Percentiles rank a stretch among this genome's conserved stretches.
These are phyloP conservation scores for Erodium moschatum DNA, from an alignment of 441 rosid species.

Conservation along the genomic window DNA sequence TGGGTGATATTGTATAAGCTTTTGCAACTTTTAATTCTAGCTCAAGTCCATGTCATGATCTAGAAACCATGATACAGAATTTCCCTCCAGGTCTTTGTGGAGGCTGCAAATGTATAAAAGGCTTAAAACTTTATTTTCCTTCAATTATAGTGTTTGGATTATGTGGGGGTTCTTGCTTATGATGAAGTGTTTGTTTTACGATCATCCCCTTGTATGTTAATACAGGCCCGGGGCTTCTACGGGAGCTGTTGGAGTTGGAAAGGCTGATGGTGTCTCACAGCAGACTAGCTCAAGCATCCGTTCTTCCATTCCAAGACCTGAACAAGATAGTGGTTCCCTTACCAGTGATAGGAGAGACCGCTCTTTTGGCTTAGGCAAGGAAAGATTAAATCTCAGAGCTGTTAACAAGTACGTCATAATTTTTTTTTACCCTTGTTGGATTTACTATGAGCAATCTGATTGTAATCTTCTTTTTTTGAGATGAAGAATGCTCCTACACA, in stretches of 20 bases:
- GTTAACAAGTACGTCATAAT: constrained; percentile 58
- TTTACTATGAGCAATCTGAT: not conserved
- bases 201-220: constrained; percentile 16
- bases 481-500: constrained; percentile 9
- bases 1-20: not conserved
- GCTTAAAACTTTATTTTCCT: not conserved
- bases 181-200: not conserved
- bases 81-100: not conserved
- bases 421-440: constrained; percentile 12
- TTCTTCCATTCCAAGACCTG: constrained; percentile 55
- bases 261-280: constrained; percentile 56
- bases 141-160: constrained; percentile 2
- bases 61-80: not conserved
- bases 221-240: constrained; percentile 36
- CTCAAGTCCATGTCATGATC: not conserved
- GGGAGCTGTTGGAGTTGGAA: constrained; percentile 63
- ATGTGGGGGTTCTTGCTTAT: not conserved
- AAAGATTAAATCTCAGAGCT: constrained; percentile 63
- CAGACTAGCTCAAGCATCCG: constrained; percentile 52
- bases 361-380: constrained; percentile 64
- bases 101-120: not conserved
- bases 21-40: constrained; percentile 8
- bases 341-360: constrained; percentile 75
- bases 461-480: not conserved
- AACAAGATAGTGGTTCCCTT: constrained; percentile 47